These are phyloP conservation scores for Ogataea hybrid DNA, from an alignment of 1,139 yeast genomes.

Conservation along the genomic window DNA sequence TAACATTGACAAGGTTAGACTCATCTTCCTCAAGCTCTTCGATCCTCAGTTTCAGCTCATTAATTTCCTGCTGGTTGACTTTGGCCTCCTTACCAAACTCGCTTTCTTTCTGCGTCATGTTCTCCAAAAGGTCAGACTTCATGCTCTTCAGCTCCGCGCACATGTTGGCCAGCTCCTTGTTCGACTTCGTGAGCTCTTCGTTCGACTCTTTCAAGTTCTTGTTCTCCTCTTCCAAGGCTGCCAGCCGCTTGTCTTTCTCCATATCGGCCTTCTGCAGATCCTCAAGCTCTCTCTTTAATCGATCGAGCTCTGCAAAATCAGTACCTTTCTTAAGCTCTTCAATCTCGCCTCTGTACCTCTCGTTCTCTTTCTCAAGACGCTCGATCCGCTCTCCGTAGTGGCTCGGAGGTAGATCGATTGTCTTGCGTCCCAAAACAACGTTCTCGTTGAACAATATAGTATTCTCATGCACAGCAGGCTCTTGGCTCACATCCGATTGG, in stretches of 20 bases:
- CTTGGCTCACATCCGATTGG: constrained; percentile 6
- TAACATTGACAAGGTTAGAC: constrained; percentile 31
- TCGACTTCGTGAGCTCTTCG: constrained; percentile 10
- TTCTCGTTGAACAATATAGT: constrained; percentile 23
- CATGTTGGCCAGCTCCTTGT: constrained; percentile 17
- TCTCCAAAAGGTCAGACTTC: constrained; percentile 64
- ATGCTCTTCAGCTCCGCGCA: constrained; percentile 35
- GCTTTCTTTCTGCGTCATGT: constrained; percentile 60
- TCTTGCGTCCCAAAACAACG: constrained; percentile 32
- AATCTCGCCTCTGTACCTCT: constrained; percentile 19
- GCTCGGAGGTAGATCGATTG: constrained; percentile 28
- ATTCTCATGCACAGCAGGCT: constrained; percentile 8
- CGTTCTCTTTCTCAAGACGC: constrained; percentile 34
- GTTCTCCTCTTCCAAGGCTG: constrained; percentile 13
- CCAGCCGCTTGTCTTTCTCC: constrained; percentile 15
- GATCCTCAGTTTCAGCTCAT: constrained; percentile 38
- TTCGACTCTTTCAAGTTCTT: background rate
- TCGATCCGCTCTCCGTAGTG: constrained; percentile 34
- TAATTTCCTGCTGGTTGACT: constrained; percentile 48
- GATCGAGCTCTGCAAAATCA: constrained; percentile 26
- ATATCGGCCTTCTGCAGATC: constrained; percentile 23
- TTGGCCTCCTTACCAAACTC: constrained; percentile 57
- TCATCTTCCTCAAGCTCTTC: constrained; percentile 56
- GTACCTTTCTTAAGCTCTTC: constrained; percentile 23
- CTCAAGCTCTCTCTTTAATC: constrained; percentile 25